Evolutionary conservation across 1,284 basidiomycete species (phyloP), one percentile per base, ranked within the genome.

Genomic region (Caloboletus firmus): DNA sequence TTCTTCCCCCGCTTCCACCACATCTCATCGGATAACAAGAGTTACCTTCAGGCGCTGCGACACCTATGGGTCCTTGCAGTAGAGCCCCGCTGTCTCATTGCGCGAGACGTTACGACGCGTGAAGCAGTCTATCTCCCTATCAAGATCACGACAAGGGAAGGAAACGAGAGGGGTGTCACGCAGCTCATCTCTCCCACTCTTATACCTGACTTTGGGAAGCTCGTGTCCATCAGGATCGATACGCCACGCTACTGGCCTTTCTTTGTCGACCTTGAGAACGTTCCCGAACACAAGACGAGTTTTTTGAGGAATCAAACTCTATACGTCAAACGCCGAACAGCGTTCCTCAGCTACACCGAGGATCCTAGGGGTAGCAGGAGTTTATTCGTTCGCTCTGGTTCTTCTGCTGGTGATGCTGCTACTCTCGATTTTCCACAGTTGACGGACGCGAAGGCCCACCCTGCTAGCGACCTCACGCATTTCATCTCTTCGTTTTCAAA

Each of bases 51-150:
- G 70, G 93, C 95, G 0, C 84, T 95, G 58, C 84, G 97, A 5
- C 96, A 99, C 71, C 74, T 99, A 28, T 99, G 97, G 97, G 91
- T 91, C 3, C 77, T 99, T 35, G 97, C 97, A 1, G 88, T 92
- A 15, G 95, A 99, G 65, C 95, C 97, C 4, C 78, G 97, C 43
- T 95, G 95, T 68, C 78, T 99, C 12, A 83, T 95, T 35, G 92
- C 93, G 0, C 83, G 91, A 35, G 95, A 98, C 63, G 90, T 96
- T 32, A 94, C 96, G 62, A 93, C 91, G 2, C 82, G 83, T 15
- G 91, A 96, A 66, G 85, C 93, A 0, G 91, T 95, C 15, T 95
- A 94, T 69, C 80, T 98, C 0, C 95, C 95, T 0, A 81, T 97
- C 66, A 95, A 94, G 70, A 83, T 96, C 59, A 87, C 85, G 45